Conservation (phyloP, 1,284 basidiomycete genomes). For the Austroboletus niveus region DNA sequence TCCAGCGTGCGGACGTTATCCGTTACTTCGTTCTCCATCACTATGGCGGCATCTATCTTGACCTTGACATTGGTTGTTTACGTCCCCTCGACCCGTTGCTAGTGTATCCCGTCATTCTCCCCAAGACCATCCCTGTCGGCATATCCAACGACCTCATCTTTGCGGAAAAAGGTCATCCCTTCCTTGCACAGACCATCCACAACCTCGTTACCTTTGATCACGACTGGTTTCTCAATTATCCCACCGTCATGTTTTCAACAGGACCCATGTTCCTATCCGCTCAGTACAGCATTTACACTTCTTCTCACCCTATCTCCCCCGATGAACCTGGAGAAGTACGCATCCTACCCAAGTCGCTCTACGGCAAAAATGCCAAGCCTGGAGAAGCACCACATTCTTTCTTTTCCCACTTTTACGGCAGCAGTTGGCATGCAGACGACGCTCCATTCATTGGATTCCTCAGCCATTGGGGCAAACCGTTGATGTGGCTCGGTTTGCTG, state of each 20-base stretch:
- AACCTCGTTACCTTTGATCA: slow-evolving; percentile 93
- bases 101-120: slow-evolving; percentile 86
- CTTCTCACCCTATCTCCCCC: slow-evolving; percentile 64
- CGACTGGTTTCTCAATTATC: slow-evolving; percentile 92
- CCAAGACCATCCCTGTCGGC: slow-evolving; percentile 94
- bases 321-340: slow-evolving; percentile 68
- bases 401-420: slow-evolving; percentile 95
- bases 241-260: slow-evolving; percentile 99
- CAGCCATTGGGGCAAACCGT: slow-evolving; percentile 77
- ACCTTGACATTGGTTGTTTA: slow-evolving; percentile 94
- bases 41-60: slow-evolving; percentile 95
- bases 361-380: slow-evolving; percentile 92
- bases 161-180: slow-evolving; percentile 80
- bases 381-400: slow-evolving; percentile 88
- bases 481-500: slow-evolving; percentile 80
- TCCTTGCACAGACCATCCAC: slow-evolving; percentile 92
- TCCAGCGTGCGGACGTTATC: slow-evolving; percentile 96
- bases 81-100: slow-evolving; percentile 90
- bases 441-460: slow-evolving; percentile 92
- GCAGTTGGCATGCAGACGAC: slow-evolving; percentile 95
- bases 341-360: slow-evolving; percentile 89
- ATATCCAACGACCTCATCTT: slow-evolving; percentile 99
- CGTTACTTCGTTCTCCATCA: slow-evolving; percentile 97
- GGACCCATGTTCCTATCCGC: slow-evolving; percentile 93
- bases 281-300: slow-evolving; percentile 80